Evolutionary conservation across 2,329 filamentous ascomycete species (phyloP).

Genomic region (Diaporthe nobilis): DNA sequence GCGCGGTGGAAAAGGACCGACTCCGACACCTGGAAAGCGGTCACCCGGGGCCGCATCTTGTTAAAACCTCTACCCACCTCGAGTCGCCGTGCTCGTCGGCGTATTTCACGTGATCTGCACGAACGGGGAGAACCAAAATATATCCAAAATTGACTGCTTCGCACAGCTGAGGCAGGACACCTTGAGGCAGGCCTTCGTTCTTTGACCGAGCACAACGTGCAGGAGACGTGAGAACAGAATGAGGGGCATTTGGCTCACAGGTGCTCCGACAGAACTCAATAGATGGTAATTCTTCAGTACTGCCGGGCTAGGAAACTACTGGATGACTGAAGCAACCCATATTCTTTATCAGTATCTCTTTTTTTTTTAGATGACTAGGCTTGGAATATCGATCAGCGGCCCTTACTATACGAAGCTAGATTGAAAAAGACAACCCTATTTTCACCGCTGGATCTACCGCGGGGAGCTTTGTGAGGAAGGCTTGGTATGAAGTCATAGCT

Average conservation of each 20-base stretch:
- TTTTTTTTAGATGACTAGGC: not conserved
- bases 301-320: not conserved
- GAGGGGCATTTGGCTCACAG: not conserved
- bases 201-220: not conserved
- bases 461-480: not conserved
- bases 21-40: not conserved
- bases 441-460: not conserved
- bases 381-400: not conserved
- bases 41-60: not conserved
- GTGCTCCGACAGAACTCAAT: not conserved
- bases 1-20: not conserved
- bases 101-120: not conserved
- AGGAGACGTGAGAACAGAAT: not conserved
- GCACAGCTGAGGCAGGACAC: not conserved
- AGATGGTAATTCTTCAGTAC: not conserved
- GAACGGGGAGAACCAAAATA: no score
- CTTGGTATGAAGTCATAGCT: constrained; percentile 33
- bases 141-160: not conserved
- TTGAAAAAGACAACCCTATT: not conserved
- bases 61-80: not conserved
- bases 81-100: not conserved
- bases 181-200: not conserved
- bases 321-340: not conserved
- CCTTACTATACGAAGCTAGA: not conserved
- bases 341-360: not conserved